Percentiles rank a stretch among this genome's conserved stretches.
These are phyloP conservation scores for Scopulariopsis brevicaulis DNA, from an alignment of 2,329 filamentous ascomycete genomes.

Conservation along the genomic window DNA sequence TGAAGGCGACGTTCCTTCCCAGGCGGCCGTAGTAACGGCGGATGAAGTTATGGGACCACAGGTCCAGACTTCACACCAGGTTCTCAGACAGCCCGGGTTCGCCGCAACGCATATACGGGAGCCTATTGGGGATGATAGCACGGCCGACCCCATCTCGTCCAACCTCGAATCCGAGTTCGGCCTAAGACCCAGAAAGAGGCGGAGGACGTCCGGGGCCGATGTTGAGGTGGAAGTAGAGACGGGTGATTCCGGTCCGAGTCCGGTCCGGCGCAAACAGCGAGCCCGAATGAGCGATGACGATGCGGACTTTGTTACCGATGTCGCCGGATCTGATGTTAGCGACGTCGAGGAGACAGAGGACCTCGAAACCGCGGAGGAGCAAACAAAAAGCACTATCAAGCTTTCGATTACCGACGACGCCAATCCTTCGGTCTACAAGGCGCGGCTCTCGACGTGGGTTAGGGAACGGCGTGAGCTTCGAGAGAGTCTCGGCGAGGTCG, in stretches of 20 bases:
- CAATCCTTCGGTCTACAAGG: conserved; percentile 70
- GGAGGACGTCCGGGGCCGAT: conserved; percentile 11
- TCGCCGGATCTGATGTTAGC: conserved; percentile 2
- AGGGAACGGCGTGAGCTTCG: conserved; percentile 6
- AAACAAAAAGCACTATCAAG: conserved; percentile 22
- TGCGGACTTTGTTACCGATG: not conserved
- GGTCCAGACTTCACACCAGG: conserved; percentile 53
- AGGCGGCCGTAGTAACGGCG: conserved; percentile 13
- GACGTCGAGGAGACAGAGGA: not conserved
- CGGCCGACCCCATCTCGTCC: not conserved
- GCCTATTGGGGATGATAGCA: not conserved
- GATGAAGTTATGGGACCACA: conserved; percentile 12
- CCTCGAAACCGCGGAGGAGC: conserved; percentile 3
- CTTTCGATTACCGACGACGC: conserved; percentile 70
- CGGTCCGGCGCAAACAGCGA: conserved; percentile 1
- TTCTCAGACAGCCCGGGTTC: conserved; percentile 65
- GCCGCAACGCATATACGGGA: conserved; percentile 13
- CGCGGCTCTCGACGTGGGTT: conserved; percentile 66
- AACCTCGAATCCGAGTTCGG: conserved; percentile 34
- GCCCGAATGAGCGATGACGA: conserved; percentile 7
- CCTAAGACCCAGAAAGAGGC: conserved; percentile 40
- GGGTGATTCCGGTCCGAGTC: not conserved
- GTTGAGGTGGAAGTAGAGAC: conserved; percentile 16
- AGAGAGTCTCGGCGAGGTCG: conserved; percentile 9
- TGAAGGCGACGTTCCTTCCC: conserved; percentile 41